phyloP scores from a whole-genome alignment of 805 yeast species.

The Wickerhamomyces chaumierensis region DNA sequence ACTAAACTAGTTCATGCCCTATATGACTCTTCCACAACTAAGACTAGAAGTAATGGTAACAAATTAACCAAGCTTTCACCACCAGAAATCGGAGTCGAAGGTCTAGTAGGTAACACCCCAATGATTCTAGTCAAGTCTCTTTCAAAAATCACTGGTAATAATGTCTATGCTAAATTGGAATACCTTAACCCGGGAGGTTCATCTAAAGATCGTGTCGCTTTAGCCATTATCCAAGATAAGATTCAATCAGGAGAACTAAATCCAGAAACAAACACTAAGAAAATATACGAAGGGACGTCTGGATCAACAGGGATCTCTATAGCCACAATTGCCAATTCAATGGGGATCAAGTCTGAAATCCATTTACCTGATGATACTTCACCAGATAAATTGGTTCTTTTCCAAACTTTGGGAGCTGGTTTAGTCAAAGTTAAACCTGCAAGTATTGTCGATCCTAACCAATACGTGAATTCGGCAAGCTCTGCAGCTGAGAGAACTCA shows the following conservation, averaged over 20 bases:
- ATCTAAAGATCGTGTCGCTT: slow-evolving; percentile 90
- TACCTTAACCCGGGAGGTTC: slow-evolving; percentile 87
- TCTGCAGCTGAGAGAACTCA: slow-evolving; percentile 42
- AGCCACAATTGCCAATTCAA: slow-evolving; percentile 78
- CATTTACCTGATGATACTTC: slow-evolving; percentile 93
- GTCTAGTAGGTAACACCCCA: slow-evolving; percentile 86
- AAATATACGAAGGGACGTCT: slow-evolving; percentile 88
- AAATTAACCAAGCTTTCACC: slow-evolving; percentile 18
- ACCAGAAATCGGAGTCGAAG: slow-evolving; percentile 48
- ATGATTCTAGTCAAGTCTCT: slow-evolving; percentile 63
- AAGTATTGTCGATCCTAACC: slow-evolving; percentile 85
- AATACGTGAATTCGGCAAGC: slow-evolving; percentile 84
- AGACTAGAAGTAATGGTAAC: too few relatives aligned
- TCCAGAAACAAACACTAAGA: slow-evolving; percentile 5
- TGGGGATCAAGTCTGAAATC: slow-evolving; percentile 88
- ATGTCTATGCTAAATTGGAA: slow-evolving; percentile 81
- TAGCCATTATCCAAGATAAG: slow-evolving; percentile 65
- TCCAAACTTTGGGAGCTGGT: slow-evolving; percentile 68
- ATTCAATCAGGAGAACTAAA: slow-evolving; percentile 46
- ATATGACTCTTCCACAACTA: not conserved
- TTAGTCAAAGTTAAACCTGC: slow-evolving; percentile 89
- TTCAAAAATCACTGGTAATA: slow-evolving; percentile 64
- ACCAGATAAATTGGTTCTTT: slow-evolving; percentile 62
- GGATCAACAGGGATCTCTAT: slow-evolving; percentile 96
- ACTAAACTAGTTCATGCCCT: slow-evolving; percentile 1